These are phyloP conservation scores for Pichia kluyveri DNA, from an alignment of 805 yeast genomes.

Conservation along the genomic window DNA sequence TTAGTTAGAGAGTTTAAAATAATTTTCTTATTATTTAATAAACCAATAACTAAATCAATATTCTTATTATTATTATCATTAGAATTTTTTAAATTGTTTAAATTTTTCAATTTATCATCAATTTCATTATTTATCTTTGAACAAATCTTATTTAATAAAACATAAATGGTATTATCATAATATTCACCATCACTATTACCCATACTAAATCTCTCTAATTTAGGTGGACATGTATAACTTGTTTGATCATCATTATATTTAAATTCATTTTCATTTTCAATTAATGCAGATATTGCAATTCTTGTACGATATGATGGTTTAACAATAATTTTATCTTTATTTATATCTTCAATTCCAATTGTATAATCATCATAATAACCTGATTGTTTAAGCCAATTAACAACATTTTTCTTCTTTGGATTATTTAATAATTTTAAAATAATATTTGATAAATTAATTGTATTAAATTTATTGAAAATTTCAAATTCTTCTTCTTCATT, in stretches of 20 bases:
- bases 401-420: conserved; percentile 2
- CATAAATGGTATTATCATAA: conserved; percentile 21
- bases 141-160: conserved; percentile 19
- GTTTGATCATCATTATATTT: neutral
- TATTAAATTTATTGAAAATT: conserved; percentile 1
- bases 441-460: conserved; percentile 10
- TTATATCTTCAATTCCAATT: conserved; percentile 27
- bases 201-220: conserved; percentile 30
- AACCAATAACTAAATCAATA: too few species aligned
- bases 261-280: conserved; percentile 21
- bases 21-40: too few species aligned
- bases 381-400: conserved; percentile 30
- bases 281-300: conserved; percentile 59
- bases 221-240: conserved; percentile 20
- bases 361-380: conserved; percentile 75
- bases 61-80: too few species aligned
- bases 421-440: neutral
- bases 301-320: conserved; percentile 65
- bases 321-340: neutral
- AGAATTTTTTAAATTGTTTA: too few species aligned
- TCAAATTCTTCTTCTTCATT: conserved; percentile 31
- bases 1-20: too few species aligned
- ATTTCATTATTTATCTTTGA: conserved; percentile 26
- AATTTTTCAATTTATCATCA: neutral
- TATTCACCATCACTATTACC: conserved; percentile 42